Evolutionary conservation across 192 early-diverging fungal genomes (phyloP), one percentile per base, ranked within the genome.

Genomic region (Podila horticola): DNA sequence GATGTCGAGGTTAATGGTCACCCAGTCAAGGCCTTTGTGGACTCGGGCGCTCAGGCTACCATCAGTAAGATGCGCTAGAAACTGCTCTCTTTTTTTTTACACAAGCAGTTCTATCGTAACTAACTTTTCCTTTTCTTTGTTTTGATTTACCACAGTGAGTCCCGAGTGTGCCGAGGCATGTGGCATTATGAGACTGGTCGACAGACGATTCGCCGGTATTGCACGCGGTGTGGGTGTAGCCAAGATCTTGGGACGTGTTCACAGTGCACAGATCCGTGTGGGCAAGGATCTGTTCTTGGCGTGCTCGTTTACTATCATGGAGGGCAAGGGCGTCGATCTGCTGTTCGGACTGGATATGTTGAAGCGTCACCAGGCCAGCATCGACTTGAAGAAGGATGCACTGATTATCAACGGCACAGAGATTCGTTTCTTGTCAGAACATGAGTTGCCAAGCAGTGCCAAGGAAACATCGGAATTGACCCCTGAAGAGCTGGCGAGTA

Each of bases 291-390:
- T 94, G 63, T 91, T 88, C 67, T 85, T 99, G 49, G 86, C 91
- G 11, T 97, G 96, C 82, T 95, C 95, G 11, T 97, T 99, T 57
- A 95, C 93, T 2, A 93, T 98, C 45, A 95, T 99, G 89, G 96
- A 98, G 69, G 94, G 94, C 12, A 95, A 94, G 38, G 94, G 94
- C 19, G 91, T 95, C 9, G 96, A 96, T 64, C 66, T 99, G 36
- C 83, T 99, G 34, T 96, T 99, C 83, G 98, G 97, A 0, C 79
- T 99, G 65, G 98, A 99, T 62, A 98, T 99, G 95, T 87, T 99
- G 29, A 96, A 92, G 75, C 88, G 95, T 12, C 95, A 98, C 71
- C 92, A 92, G 86, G 95, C 95, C 28, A 91, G 92, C 68, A 98
- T 98, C 75, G 97, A 99, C 82, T 82, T 99, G 64, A 86, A 86